Evolutionary conservation across 2,329 filamentous ascomycete species (phyloP), one percentile per base, ranked within the genome.

Genomic region (Colletotrichum graminicola): DNA sequence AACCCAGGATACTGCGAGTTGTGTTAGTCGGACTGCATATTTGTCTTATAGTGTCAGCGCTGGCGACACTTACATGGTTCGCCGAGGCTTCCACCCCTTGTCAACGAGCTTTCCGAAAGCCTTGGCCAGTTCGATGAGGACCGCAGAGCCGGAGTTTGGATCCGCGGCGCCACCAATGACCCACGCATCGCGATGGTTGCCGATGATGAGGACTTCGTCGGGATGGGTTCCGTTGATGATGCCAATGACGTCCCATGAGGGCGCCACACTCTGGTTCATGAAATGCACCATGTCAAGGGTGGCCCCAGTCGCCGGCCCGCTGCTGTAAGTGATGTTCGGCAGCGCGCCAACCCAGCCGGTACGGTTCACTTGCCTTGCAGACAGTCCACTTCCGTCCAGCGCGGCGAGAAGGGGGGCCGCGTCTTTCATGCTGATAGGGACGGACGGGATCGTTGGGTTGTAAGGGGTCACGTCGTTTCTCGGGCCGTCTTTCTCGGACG

Each of bases 111-210:
- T 82, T 4, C 84, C 82, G 65, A 88, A 86, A 0, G 84, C 85
- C 62, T 84, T 86, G 3, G 84, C 81, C 5, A 88, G 76, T 66
- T 88, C 86, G 36, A 87, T 80, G 41, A 88, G 76, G 3, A 86
- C 80, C 1, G 85, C 83, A 3, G 82, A 83, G 1, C 86, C 86
- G 12, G 82, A 85, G 54, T 87, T 87, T 1, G 86, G 86, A 63
- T 88, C 86, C 0, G 83, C 84, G 1, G 86, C 86, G 4, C 86
- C 86, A 6, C 86, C 86, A 34, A 86, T 79, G 12, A 87, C 85
- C 86, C 86, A 88, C 0, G 86, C 86, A 76, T 88, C 86, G 14
- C 86, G 82, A 70, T 88, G 86, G 47, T 88, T 87, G 4, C 86
- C 86, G 32, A 88, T 80, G 36, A 88, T 78, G 21, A 87, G 78